Conservation (phyloP, 352 stramenopile genomes). For the Globisporangium solare region DNA sequence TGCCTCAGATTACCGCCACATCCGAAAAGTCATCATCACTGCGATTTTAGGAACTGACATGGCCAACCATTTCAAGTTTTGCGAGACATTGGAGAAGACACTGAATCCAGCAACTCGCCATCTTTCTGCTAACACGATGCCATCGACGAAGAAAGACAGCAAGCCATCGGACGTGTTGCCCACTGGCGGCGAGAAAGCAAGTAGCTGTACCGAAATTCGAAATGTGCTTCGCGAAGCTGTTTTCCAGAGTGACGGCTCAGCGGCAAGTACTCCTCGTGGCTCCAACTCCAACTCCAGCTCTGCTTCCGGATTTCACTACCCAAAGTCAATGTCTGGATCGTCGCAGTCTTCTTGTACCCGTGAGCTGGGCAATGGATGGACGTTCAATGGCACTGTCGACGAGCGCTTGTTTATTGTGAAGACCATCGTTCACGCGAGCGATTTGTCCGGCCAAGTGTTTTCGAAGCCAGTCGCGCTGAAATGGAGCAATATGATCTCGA, state of each 20-base stretch:
- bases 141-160: conserved; percentile 25
- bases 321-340: conserved; percentile 9
- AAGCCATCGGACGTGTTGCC: conserved; percentile 8
- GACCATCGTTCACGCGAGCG: conserved; percentile 81
- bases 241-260: conserved; percentile 40
- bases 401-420: conserved; percentile 85
- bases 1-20: conserved; percentile 62
- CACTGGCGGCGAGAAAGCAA: background rate
- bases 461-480: conserved; percentile 85
- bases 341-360: conserved; percentile 20
- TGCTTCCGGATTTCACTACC: conserved; percentile 3
- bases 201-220: conserved; percentile 23
- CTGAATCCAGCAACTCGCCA: conserved; percentile 52
- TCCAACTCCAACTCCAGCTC: conserved; percentile 7
- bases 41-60: conserved; percentile 90
- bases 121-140: conserved; percentile 36
- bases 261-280: conserved; percentile 26
- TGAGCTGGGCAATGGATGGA: conserved; percentile 37
- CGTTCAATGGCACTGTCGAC: conserved; percentile 61
- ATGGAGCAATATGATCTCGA: conserved; percentile 89
- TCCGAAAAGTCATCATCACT: conserved; percentile 87
- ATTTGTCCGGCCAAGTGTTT: conserved; percentile 84
- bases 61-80: conserved; percentile 86
- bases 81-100: conserved; percentile 69
- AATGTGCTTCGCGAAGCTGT: conserved; percentile 62